These are phyloP conservation scores for Lentinula boryana DNA, from an alignment of 768 basidiomycete species.

Conservation along the genomic window DNA sequence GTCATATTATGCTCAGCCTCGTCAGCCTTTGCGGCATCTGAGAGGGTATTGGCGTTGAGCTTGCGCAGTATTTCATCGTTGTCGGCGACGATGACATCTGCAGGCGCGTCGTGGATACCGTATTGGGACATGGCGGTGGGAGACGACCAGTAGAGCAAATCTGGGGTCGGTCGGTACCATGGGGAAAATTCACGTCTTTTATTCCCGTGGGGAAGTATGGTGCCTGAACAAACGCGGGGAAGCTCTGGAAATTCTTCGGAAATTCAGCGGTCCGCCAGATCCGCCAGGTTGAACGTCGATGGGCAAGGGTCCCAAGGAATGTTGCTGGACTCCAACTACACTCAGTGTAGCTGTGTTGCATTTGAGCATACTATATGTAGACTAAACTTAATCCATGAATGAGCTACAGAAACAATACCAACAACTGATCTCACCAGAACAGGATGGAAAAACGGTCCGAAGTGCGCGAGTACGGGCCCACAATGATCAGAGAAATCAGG, in stretches of 20 bases:
- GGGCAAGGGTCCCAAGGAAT: no score
- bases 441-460: no score
- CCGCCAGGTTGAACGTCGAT: no score
- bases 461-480: no score
- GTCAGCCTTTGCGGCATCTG: slow-evolving; percentile 14
- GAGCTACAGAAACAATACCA: no score
- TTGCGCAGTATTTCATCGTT: slow-evolving; percentile 11
- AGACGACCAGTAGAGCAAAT: not conserved
- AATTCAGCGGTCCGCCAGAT: no score
- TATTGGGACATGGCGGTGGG: not conserved
- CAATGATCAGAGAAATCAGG: no score
- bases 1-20: slow-evolving; percentile 14
- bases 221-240: not conserved
- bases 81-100: slow-evolving; percentile 35
- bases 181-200: not conserved
- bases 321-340: no score
- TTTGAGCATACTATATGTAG: no score
- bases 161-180: not conserved
- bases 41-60: slow-evolving; percentile 11
- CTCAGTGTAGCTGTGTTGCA: no score
- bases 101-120: not conserved
- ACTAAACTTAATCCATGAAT: no score
- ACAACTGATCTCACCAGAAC: no score
- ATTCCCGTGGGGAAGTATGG: not conserved
- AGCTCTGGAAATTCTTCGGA: not conserved